Evolutionary conservation across 305 asterid species (phyloP), one percentile per base, ranked within the genome.

Genomic region (Fraxinus floribunda): DNA sequence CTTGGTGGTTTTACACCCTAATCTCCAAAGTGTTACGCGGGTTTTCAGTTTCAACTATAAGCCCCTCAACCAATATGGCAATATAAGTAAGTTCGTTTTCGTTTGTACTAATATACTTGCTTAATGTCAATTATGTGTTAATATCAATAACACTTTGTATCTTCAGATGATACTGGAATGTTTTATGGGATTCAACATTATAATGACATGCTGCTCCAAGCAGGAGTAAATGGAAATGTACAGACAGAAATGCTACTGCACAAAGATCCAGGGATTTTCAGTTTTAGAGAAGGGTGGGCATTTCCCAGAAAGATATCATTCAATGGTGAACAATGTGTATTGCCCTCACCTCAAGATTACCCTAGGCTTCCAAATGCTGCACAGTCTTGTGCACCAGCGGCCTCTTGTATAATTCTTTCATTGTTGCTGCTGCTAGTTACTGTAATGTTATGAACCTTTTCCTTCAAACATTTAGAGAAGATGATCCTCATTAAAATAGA

Each of bases 21-120:
- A 90, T 84, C 86, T 94, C 86, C 85, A 76, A 35, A 94, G 86
- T 3, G 68, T 94, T n/a, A 84, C 90, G 0, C 91, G 80, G 81
- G 92, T 92, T 73, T 94, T 93, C 94, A 94, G 98, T 76, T 94
- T 94, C 91, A 92, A 93, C 81, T 94, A 94, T 80, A 86, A 86
- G 86, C 92, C 97, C 7, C 94, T 94, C 72, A 77, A 89, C 81
- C 89, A 87, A 36, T 93, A 88, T 36, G 93, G 93, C 24, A n/a
- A 81, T 86, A 90, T 85, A 29, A 93, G 98, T 94, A 86, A 86
- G 95, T 82, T 13, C 8, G 30, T 13, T 46, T 11, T 41, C 24
- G 4, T 29, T 29, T 26, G 75, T 34, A 72, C 29, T n/a, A n/a
- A 35, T 73, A 64, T 20, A 11, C 70, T 77, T 20, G 11, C 38